Conservation (phyloP, 2,329 filamentous ascomycete genomes). For the Chrysoporthe deuterocubensis region DNA sequence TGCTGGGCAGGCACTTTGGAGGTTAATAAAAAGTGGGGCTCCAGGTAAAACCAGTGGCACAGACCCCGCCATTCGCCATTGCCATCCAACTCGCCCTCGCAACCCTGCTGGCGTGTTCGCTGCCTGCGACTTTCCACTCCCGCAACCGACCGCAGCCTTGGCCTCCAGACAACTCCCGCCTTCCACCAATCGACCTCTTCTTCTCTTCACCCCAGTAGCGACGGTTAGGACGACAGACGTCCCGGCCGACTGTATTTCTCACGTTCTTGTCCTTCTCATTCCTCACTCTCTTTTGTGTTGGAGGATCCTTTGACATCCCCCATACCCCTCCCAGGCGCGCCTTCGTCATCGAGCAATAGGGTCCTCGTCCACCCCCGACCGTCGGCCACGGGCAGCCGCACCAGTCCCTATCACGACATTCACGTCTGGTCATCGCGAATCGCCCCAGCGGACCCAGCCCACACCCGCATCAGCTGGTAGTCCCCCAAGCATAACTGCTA, state of each 20-base stretch:
- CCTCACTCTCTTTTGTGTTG: not conserved
- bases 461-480: not conserved
- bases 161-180: slow-evolving; percentile 9
- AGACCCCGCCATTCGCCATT: slow-evolving; percentile 29
- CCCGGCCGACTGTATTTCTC: not conserved
- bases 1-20: not conserved
- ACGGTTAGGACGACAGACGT: not conserved
- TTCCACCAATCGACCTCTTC: not conserved
- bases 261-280: not conserved
- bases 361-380: not conserved
- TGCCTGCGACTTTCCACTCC: not conserved
- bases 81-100: slow-evolving; percentile 27
- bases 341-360: not conserved
- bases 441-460: not conserved
- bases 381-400: not conserved
- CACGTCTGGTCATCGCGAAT: not conserved
- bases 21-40: slow-evolving; percentile 2
- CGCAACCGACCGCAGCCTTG: not conserved
- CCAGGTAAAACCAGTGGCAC: not conserved
- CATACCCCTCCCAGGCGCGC: not conserved
- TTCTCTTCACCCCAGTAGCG: not conserved
- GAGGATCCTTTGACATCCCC: not conserved
- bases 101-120: slow-evolving; percentile 4
- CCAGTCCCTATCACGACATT: not conserved
- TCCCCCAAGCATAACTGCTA: not conserved